Evolutionary conservation across 805 yeast species (phyloP), one percentile per base, ranked within the genome.

Genomic region (Sugiyamaella smithiae): DNA sequence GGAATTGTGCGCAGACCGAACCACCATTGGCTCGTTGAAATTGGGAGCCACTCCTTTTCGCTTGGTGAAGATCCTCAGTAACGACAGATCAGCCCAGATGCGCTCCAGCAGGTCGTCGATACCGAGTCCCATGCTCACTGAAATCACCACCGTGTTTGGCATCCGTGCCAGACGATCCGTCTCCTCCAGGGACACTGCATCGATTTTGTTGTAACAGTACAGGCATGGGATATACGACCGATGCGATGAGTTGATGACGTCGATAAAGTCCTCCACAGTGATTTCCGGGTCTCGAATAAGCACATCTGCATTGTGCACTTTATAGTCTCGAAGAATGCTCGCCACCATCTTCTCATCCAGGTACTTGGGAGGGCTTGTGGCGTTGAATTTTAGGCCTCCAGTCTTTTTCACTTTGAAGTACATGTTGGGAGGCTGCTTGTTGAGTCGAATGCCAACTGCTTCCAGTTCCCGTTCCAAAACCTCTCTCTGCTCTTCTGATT

Each of bases 201-300:
- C 99, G 41, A 91, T 80, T 75, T 91, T 91, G 74, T 93, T 91
- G 74, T 89, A 93, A 20, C 88, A 96, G 62, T 93, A 91, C 23
- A 91, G 75, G 67, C 98, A 93, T 57, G 87, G 88, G 66, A 89
- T 83, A 66, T 91, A 91, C 8, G 88, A 83, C 52, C 95, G 81
- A 65, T 88, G 95, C 51, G 79, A 80, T 40, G 87, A 95, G 65
- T 93, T 93, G 50, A 91, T 83, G 8, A 86, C 82, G 67, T 91
- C 98, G 56, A 91, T 91, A 63, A 85, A 85, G 61, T 91, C 98
- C 61, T 91, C 99, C 32, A 93, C 82, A 0, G 97, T 88, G 54
- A 83, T 85, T 55, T 85, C 80, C 51, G 87, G 96, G 66, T 91
- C 98, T 48, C 97, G 77, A 22, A 91, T 78, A 53, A 91, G 71